These are phyloP conservation scores for Trichosporon sp. DNA, from an alignment of 1,284 basidiomycete genomes.

Conservation along the genomic window DNA sequence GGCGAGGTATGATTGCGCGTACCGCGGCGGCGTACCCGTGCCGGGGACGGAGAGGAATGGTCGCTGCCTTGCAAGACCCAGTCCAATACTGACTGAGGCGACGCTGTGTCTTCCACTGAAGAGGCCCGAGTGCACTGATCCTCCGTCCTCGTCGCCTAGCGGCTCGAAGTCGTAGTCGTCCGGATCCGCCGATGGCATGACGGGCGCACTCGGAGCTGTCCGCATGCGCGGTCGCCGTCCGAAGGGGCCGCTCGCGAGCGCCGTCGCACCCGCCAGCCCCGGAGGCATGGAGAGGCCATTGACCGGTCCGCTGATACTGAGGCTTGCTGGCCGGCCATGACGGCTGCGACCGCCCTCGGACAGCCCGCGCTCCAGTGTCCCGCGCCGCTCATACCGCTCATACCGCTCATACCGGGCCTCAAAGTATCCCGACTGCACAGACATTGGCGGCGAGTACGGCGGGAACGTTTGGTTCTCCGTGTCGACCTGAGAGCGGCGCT, in stretches of 20 bases:
- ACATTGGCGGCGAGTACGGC: background rate
- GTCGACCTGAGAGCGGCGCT: background rate
- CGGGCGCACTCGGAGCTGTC: background rate
- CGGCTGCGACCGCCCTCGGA: background rate
- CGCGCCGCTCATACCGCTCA: too few relatives aligned
- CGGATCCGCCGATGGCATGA: background rate
- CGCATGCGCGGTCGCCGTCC: background rate
- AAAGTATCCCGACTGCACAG: background rate
- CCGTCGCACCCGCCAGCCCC: background rate
- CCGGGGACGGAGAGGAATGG: constrained; percentile 4
- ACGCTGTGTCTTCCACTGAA: constrained; percentile 20
- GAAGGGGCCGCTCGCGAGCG: background rate
- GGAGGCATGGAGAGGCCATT: background rate
- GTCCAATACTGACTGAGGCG: constrained; percentile 26
- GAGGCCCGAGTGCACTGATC: constrained; percentile 26
- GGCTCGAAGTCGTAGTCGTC: constrained; percentile 4
- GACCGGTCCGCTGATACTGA: background rate
- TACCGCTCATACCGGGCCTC: too few relatives aligned
- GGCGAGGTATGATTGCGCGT: background rate
- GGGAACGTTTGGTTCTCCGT: background rate
- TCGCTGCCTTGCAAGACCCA: constrained; percentile 5
- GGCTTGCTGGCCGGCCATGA: background rate
- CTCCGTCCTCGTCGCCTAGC: constrained; percentile 12
- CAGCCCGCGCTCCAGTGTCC: too few relatives aligned
- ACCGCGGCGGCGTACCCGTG: background rate